phyloP scores from a whole-genome alignment of 2,329 filamentous ascomycete genomes.

The Neopestalotiopsis clavispora region DNA sequence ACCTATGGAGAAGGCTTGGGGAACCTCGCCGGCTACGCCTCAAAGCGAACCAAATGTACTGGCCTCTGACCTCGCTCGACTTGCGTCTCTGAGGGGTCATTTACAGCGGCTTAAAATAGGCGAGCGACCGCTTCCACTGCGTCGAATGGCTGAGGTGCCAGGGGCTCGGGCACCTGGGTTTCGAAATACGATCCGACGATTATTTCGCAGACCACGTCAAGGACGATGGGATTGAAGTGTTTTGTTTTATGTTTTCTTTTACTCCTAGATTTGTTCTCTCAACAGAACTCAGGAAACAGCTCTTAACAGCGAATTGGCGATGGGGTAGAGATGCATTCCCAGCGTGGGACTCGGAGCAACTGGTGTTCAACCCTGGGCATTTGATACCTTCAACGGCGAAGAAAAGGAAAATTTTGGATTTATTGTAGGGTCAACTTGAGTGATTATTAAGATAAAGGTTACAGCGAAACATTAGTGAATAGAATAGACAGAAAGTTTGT shows the following conservation, averaged over 20 bases:
- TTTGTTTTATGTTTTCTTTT: background rate
- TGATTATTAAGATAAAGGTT: background rate
- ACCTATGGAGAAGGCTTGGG: no score
- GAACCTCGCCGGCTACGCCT: no score
- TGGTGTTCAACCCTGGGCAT: background rate
- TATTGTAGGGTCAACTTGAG: background rate
- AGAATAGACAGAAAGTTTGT: background rate
- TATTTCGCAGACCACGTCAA: no score
- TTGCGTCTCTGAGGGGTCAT: no score
- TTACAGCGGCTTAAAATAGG: no score
- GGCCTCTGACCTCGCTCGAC: no score
- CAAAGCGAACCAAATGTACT: no score
- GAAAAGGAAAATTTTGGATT: slow-evolving; percentile 5
- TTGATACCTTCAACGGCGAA: slow-evolving; percentile 20
- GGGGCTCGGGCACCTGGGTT: no score
- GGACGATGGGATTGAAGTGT: no score
- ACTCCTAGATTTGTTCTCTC: background rate
- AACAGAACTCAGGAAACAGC: slow-evolving; percentile 2
- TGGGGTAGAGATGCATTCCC: background rate
- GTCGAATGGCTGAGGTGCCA: no score
- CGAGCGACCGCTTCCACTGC: no score
- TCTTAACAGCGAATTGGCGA: background rate
- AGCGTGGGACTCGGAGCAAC: slow-evolving; percentile 8
- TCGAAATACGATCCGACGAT: no score
- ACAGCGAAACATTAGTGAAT: background rate